Base-by-base conservation (phyloP, 2,329 filamentous ascomycete species). In the Botryotinia convoluta region DNA sequence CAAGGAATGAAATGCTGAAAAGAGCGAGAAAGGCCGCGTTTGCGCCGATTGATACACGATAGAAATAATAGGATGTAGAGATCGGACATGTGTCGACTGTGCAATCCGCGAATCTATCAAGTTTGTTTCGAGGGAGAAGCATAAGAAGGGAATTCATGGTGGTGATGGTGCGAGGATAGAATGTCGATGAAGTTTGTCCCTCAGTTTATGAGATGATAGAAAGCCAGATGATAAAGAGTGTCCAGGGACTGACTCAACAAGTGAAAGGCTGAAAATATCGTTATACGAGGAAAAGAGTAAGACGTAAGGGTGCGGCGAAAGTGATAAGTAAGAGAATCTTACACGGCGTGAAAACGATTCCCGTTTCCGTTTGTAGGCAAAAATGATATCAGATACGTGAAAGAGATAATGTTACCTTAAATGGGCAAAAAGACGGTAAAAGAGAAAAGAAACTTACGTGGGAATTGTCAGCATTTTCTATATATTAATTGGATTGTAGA, bases 21-120 rank as follows among this genome's bases (percentile, higher is more conserved):
- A 90, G 76, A 51, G 80, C 84, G 3, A 86, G 74, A 77, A 89
- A 88, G 64, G 84, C 74, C 63, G 83, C 81, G 78, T 91, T 91
- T 74, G 87, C 87, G 16, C 81, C 80, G 2, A 90, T 80, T 42
- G 83, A 83, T 42, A 90, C 85, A 45, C 84, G 83, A 80, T 90
- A 91, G 70, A 82, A 78, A 79, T 90, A 87, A 76, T 83, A 85
- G 26, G 81, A 83, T 48, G 74, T 75, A 37, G 59, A 69, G 37
- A 84, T 73, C 0, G 81, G 78, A 72, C 84, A 85, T 9, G n/a
- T 64, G 39, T 39, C 42, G 16, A 71, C 9, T 64, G 69, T 71
- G 20, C 69, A 71, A 8, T 65, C 39, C 37, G 48, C 51, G 26
- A 16, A 39, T 37, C 9, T 64, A 64, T 71, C 57, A 10, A 64